Percentiles rank a stretch among this genome's conserved stretches.
Conservation (phyloP, 176 grass and related monocot genomes). For the Dendrocalamus sinicus region DNA sequence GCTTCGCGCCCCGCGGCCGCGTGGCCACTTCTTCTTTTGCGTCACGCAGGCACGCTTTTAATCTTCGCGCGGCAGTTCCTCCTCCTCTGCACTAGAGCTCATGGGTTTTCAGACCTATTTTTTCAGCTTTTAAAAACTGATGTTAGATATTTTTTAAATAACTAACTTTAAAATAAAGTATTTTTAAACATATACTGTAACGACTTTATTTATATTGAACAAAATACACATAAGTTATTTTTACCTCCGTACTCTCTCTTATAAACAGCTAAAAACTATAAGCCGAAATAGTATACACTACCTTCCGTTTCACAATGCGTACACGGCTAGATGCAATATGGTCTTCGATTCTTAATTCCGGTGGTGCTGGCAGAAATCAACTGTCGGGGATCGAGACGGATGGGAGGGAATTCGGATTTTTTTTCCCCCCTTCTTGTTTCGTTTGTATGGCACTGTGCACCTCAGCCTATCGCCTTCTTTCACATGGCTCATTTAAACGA, state of each 20-base stretch:
- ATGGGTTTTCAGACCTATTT: background rate
- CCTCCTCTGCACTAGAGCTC: background rate
- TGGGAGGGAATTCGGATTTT: background rate
- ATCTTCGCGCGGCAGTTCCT: background rate
- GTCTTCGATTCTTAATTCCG: background rate
- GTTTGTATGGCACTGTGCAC: background rate
- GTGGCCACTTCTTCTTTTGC: conserved; percentile 32
- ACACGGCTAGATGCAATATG: background rate
- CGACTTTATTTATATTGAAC: no score
- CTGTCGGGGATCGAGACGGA: background rate
- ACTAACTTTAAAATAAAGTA: no score
- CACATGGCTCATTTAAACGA: background rate
- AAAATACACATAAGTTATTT: accelerated
- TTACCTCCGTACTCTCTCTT: accelerated
- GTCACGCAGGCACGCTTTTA: background rate
- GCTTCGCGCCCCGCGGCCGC: conserved; percentile 24
- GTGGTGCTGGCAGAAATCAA: background rate
- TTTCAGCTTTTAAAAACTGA: no score
- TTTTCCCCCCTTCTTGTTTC: background rate
- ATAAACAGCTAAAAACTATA: no score
- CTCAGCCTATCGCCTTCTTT: background rate
- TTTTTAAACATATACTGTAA: no score
- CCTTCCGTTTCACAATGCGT: background rate
- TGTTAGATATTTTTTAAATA: no score
- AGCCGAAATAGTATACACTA: no score